These are phyloP conservation scores for Scheffersomyces ergatensis DNA, from an alignment of 805 yeast genomes.

Conservation along the genomic window DNA sequence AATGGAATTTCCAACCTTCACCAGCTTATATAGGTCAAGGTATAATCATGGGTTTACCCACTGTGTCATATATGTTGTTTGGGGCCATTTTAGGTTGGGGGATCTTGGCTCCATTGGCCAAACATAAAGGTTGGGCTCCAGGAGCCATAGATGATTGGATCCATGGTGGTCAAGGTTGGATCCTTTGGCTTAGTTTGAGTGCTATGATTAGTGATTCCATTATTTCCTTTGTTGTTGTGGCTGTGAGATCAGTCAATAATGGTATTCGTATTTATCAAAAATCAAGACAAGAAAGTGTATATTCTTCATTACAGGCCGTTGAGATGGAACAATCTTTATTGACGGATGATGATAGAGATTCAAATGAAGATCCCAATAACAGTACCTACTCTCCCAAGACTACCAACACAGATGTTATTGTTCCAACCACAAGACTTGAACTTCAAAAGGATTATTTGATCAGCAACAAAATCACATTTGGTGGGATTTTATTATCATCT, in stretches of 20 bases:
- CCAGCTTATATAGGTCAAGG: conserved; percentile 99
- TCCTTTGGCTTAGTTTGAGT: conserved; percentile 87
- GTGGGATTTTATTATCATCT: conserved; percentile 67
- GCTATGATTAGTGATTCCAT: conserved; percentile 92
- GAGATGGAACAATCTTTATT: conserved; percentile 1
- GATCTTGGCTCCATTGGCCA: conserved; percentile 77
- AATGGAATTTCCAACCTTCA: conserved; percentile 91
- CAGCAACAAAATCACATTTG: conserved; percentile 42
- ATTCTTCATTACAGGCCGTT: neutral
- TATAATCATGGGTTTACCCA: conserved; percentile 92
- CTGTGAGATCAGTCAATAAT: conserved; percentile 38
- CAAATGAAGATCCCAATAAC: conserved; percentile 4
- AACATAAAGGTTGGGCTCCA: conserved; percentile 77
- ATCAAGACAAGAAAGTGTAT: neutral
- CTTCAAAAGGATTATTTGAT: conserved; percentile 44
- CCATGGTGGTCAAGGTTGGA: conserved; percentile 95
- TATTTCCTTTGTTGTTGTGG: conserved; percentile 70
- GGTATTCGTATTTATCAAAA: conserved; percentile 5
- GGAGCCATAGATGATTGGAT: conserved; percentile 92
- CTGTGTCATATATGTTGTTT: conserved; percentile 85
- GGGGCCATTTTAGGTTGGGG: conserved; percentile 95
- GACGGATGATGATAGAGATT: neutral
- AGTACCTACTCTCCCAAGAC: conserved; percentile 2
- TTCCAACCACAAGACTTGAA: conserved; percentile 1
- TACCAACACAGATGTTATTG: neutral